phyloP scores from a whole-genome alignment of 768 basidiomycete species.

The Lepiota venenata region DNA sequence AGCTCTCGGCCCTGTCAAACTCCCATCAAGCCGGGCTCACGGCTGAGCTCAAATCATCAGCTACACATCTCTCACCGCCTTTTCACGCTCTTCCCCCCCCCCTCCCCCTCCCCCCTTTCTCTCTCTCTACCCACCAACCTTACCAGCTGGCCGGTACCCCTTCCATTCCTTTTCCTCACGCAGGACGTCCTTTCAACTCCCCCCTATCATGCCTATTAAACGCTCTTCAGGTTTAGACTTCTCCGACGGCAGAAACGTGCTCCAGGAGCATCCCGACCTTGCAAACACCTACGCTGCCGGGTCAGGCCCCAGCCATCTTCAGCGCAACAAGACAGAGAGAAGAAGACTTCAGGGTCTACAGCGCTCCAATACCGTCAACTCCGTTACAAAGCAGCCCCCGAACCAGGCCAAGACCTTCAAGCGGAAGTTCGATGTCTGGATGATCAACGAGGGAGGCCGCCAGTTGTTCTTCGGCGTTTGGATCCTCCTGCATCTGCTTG shows the following conservation, averaged over 20 bases:
- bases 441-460: slow-evolving; percentile 89
- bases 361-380: slow-evolving; percentile 43
- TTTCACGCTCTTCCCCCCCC: slow-evolving; percentile 5
- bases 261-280: slow-evolving; percentile 55
- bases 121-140: slow-evolving; percentile 23
- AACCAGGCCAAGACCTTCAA: slow-evolving; percentile 34
- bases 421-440: slow-evolving; percentile 69
- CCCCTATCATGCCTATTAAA: slow-evolving; percentile 29
- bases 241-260: slow-evolving; percentile 46
- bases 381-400: slow-evolving; percentile 21
- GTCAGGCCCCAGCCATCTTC: slow-evolving; percentile 47
- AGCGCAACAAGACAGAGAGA: slow-evolving; percentile 86
- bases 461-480: slow-evolving; percentile 78
- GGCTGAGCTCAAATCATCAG: background rate
- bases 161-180: slow-evolving; percentile 34
- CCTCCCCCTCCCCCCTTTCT: slow-evolving; percentile 17
- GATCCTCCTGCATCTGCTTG: slow-evolving; percentile 78
- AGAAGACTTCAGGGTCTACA: slow-evolving; percentile 83
- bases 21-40: slow-evolving; percentile 3
- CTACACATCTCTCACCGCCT: background rate
- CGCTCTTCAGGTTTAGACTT: slow-evolving; percentile 69
- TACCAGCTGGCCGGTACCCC: slow-evolving; percentile 47
- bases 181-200: slow-evolving; percentile 35
- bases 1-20: background rate
- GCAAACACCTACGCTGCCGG: slow-evolving; percentile 21